These are phyloP conservation scores for Liquidambar formosana DNA, from an alignment of 164 flowering plant species.

Conservation along the genomic window DNA sequence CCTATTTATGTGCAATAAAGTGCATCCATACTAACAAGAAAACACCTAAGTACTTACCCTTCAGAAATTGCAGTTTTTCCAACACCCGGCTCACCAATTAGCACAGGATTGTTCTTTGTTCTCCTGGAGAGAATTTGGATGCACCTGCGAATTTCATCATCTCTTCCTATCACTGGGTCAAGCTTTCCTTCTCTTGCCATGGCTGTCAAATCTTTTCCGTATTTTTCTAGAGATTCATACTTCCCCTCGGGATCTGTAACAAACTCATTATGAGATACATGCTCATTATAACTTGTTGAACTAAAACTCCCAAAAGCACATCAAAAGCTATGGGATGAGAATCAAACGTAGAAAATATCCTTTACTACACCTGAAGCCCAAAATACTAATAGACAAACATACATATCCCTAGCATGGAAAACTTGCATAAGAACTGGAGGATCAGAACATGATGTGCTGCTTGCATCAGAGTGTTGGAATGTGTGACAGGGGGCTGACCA, in stretches of 20 bases:
- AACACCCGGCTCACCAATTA: constrained; percentile 99
- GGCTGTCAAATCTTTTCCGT: constrained; percentile 95
- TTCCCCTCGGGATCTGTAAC: constrained; percentile 90
- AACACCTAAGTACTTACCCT: constrained; percentile 54
- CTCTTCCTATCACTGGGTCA: constrained; percentile 98
- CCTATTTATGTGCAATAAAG: neutral
- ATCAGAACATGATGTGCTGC: no score
- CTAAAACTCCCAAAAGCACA: neutral
- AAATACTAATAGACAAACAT: no score
- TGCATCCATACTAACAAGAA: neutral
- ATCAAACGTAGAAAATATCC: no score
- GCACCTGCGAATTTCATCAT: constrained; percentile 96
- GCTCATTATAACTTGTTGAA: neutral
- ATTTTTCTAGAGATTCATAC: constrained; percentile 88
- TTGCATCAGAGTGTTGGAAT: no score
- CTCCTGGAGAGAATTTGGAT: constrained; percentile 96
- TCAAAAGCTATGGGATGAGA: neutral
- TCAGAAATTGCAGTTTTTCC: constrained; percentile 99
- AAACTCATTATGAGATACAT: constrained; percentile 10
- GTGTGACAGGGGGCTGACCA: no score
- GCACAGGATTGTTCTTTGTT: constrained; percentile 96
- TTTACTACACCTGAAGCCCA: no score
- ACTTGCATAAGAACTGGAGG: no score
- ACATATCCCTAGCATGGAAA: no score
- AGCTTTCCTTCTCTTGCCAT: constrained; percentile 95